These are phyloP conservation scores for Ilex aquifolium DNA, from an alignment of 257 asterid species.

Conservation along the genomic window DNA sequence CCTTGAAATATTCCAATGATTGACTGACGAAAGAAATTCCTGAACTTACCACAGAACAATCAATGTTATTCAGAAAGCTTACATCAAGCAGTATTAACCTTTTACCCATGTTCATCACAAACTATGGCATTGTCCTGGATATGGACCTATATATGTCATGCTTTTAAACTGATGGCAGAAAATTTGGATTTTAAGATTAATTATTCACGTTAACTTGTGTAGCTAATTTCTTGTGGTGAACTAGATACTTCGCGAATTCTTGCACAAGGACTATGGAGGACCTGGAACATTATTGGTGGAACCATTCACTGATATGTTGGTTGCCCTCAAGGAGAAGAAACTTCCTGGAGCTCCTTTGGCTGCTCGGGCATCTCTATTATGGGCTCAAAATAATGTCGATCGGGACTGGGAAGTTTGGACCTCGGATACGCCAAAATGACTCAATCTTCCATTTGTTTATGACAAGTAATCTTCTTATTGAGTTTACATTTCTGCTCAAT, in stretches of 20 bases:
- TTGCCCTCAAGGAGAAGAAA: conserved; percentile 49
- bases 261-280: conserved; percentile 63
- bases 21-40: conserved; percentile 6
- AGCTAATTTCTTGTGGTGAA: conserved; percentile 7
- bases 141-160: not conserved
- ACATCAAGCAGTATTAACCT: conserved; percentile 10
- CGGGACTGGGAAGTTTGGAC: conserved; percentile 60
- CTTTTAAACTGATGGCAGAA: not conserved
- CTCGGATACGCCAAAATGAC: conserved; percentile 30
- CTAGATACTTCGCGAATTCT: conserved; percentile 58
- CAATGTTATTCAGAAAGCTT: conserved; percentile 5
- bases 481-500: not conserved
- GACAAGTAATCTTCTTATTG: not conserved
- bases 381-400: conserved; percentile 60
- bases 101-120: conserved; percentile 10
- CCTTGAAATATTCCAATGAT: conserved; percentile 8
- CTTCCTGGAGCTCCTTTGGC: conserved; percentile 54
- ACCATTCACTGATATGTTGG: conserved; percentile 70
- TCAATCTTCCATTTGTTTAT: not conserved
- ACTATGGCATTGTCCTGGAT: not conserved
- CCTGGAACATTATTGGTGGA: conserved; percentile 61
- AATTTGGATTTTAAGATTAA: not conserved
- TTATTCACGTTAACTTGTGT: not conserved
- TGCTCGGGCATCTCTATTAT: conserved; percentile 56
- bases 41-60: conserved; percentile 13